Base-by-base conservation (phyloP, 345 rosid genomes). In the Euclidium syriacum region DNA sequence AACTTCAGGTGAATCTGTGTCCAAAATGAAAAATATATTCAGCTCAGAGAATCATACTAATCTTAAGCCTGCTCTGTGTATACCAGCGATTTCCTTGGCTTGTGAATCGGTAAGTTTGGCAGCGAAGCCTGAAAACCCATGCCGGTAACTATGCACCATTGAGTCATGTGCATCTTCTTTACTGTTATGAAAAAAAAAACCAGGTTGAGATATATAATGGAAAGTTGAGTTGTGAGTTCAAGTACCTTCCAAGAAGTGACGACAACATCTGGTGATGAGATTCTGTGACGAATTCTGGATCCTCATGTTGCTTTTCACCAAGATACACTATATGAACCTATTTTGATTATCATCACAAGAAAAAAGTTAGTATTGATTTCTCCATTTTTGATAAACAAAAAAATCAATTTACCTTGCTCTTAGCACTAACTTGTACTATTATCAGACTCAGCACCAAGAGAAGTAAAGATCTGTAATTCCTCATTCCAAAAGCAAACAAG, bases 121-220 rank as follows among this genome's bases (percentile, higher is more conserved):
- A 10, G 83, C 76, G 5, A 84, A 81, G 14, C 90, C 86, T 25
- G 80, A 79, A 47, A 84, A 71, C 23, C 72, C 62, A 15, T 64
- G 74, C 22, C 70, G 52, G 62, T 79, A 81, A 27, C 83, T 75
- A 48, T 79, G 78, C 24, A 81, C 58, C 39, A 81, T 77, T 24
- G 82, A 64, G 3, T 71, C 69, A 53, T 40, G 25, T 2, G 79
- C 78, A 55, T 20, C 63, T 46, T 68, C 68, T 1, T 58, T 41
- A 36, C 82, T 81, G 75, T 39, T 4, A 39, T 17, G 5, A 43
- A 43, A 12, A 5, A 3, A 4, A 20, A 16, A 3, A 22, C 3
- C 8, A 26, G 6, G 20, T 12, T 30, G 7, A 54, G 27, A 12
- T 10, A 35, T 10, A 23, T n/a, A 51, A 11, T 26, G 10, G 6